A percentile compares a stretch with the other conserved stretches of the same genome.
Evolutionary conservation across 2,329 filamentous ascomycete species (phyloP).

Genomic region (Aspergillus novoparasiticus): DNA sequence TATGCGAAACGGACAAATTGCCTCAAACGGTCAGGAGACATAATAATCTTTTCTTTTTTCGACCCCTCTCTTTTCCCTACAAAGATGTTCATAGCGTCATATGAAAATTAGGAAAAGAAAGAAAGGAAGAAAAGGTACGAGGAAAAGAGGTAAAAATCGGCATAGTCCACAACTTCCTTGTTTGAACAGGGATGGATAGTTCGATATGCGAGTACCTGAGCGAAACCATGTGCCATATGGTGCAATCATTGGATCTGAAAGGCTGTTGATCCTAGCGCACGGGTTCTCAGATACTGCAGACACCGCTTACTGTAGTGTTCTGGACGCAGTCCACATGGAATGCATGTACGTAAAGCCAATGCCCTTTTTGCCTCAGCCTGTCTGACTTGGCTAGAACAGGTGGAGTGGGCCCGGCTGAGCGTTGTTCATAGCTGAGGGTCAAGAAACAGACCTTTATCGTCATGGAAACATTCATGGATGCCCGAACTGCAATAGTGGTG

Average conservation of each 20-base stretch:
- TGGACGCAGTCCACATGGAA: constrained; percentile 14
- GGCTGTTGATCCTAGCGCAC: constrained; percentile 17
- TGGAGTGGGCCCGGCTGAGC: neutral
- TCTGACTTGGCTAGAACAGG: constrained; percentile 9
- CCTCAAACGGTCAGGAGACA: neutral
- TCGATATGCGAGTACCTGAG: neutral
- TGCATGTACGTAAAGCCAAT: constrained; percentile 16
- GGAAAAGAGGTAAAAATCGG: neutral
- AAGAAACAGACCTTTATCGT: neutral
- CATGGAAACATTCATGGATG: constrained; percentile 14
- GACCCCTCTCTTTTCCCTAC: neutral
- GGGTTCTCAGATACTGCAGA: constrained; percentile 12
- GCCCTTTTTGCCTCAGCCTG: constrained; percentile 3
- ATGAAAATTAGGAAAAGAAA: neutral
- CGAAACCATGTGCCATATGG: constrained; percentile 12
- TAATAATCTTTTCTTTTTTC: neutral
- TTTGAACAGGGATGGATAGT: neutral
- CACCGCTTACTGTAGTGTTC: neutral
- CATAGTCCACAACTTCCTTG: neutral
- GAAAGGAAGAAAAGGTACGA: neutral
- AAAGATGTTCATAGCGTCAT: neutral
- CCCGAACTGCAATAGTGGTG: constrained; percentile 13
- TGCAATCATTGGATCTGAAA: constrained; percentile 18
- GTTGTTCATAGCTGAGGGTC: neutral
- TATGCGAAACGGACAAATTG: neutral